phyloP scores from a whole-genome alignment of 768 basidiomycete species.

The Dacryopinax primogenitus region DNA sequence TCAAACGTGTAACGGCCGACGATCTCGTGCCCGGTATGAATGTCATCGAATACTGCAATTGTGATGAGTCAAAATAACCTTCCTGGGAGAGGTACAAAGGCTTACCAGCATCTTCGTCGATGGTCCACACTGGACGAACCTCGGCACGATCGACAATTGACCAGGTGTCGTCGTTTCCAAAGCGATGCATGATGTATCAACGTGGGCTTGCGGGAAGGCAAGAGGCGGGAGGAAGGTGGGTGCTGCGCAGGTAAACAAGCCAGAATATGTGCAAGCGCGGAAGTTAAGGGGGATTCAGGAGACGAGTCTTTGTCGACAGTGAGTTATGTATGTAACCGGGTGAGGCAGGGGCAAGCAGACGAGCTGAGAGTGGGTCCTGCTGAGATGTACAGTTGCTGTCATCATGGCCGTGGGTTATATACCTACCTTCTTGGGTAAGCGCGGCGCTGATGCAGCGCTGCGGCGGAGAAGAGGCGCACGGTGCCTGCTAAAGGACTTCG shows the following conservation, averaged over 20 bases:
- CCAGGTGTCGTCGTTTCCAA: neutral
- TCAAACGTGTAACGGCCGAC: conserved; percentile 2
- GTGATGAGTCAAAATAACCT: neutral
- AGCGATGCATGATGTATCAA: neutral
- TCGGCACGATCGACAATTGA: neutral
- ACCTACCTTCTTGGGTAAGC: too few species aligned
- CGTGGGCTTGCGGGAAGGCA: neutral
- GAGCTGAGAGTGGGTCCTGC: too few species aligned
- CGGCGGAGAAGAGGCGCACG: too few species aligned
- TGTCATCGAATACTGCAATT: neutral
- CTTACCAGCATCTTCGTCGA: conserved; percentile 5
- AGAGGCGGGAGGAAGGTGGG: neutral
- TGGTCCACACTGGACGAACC: neutral
- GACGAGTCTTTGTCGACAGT: too few species aligned
- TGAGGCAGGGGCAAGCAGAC: too few species aligned
- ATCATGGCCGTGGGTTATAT: too few species aligned
- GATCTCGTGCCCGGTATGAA: neutral
- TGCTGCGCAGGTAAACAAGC: neutral
- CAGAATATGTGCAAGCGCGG: too few species aligned
- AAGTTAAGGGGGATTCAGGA: too few species aligned
- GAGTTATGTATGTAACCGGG: too few species aligned
- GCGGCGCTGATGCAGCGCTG: too few species aligned
- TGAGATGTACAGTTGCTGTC: too few species aligned
- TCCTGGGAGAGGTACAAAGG: neutral
- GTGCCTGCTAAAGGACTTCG: too few species aligned